phyloP scores from a whole-genome alignment of 371 early-diverging fungal species.

The Lichtheimia corymbifera region DNA sequence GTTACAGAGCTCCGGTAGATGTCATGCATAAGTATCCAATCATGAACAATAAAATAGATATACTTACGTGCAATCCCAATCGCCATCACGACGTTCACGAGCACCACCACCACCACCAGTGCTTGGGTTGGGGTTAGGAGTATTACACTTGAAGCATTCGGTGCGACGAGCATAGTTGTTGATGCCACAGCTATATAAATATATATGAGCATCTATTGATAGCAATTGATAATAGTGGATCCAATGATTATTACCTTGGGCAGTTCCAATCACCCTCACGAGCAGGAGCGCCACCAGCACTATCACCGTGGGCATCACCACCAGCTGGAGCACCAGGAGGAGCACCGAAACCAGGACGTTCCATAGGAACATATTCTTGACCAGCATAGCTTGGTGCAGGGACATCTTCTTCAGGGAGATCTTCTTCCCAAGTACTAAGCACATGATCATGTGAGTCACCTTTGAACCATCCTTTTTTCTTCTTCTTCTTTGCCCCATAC shows the following conservation, averaged over 20 bases:
- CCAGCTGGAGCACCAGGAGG: slow-evolving; percentile 37
- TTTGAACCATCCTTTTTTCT: not conserved
- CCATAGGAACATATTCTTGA: slow-evolving; percentile 45
- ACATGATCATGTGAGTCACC: not conserved
- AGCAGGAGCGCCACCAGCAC: slow-evolving; percentile 17
- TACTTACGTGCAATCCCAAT: slow-evolving; percentile 55
- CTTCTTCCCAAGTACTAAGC: slow-evolving; percentile 41
- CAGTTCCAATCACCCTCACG: slow-evolving; percentile 43
- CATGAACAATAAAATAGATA: not conserved
- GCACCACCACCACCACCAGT: slow-evolving; percentile 26
- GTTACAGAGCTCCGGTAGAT: no score
- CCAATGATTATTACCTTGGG: slow-evolving; percentile 29
- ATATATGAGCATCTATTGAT: no score
- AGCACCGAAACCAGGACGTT: slow-evolving; percentile 30
- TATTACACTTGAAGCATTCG: slow-evolving; percentile 39
- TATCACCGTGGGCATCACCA: slow-evolving; percentile 43
- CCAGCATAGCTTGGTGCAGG: slow-evolving; percentile 47
- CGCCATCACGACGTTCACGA: slow-evolving; percentile 54
- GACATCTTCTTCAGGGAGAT: slow-evolving; percentile 47
- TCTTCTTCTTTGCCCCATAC: slow-evolving; percentile 2
- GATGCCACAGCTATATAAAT: slow-evolving; percentile 27
- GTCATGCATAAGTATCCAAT: not conserved
- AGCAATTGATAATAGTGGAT: not conserved
- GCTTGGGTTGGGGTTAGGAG: slow-evolving; percentile 38
- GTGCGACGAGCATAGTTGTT: slow-evolving; percentile 31